Conservation (phyloP, 2,329 filamentous ascomycete species). For the Pseudogymnoascus sp. region DNA sequence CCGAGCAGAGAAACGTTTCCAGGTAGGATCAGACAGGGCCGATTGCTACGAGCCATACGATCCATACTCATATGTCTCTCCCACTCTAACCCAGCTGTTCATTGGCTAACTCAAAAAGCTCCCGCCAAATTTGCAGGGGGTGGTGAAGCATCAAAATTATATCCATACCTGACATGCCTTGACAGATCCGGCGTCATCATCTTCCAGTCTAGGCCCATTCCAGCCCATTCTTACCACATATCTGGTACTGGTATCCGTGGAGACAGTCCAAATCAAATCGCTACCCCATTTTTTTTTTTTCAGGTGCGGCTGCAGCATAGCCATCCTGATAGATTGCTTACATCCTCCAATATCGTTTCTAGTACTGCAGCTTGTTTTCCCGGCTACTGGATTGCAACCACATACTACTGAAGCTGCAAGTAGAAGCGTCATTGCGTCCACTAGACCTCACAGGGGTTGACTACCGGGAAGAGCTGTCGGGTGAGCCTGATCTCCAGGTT, state of each 20-base stretch:
- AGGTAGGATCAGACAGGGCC: conserved; percentile 1
- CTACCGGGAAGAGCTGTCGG: background rate
- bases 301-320: background rate
- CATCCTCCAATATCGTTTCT: background rate
- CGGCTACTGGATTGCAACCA: background rate
- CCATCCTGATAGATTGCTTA: background rate
- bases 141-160: background rate
- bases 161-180: background rate
- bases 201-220: background rate
- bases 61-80: background rate
- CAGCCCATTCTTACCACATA: background rate
- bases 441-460: background rate
- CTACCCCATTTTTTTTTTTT: background rate
- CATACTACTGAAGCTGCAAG: background rate
- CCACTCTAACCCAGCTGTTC: background rate
- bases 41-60: background rate
- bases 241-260: background rate
- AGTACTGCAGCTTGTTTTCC: background rate
- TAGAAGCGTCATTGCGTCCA: background rate
- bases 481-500: background rate
- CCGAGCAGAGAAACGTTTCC: background rate
- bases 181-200: conserved; percentile 2
- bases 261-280: background rate
- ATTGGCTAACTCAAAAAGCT: background rate
- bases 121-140: background rate